Conservation (phyloP, 495 filamentous ascomycete species). For the Penicillium maclennaniae region DNA sequence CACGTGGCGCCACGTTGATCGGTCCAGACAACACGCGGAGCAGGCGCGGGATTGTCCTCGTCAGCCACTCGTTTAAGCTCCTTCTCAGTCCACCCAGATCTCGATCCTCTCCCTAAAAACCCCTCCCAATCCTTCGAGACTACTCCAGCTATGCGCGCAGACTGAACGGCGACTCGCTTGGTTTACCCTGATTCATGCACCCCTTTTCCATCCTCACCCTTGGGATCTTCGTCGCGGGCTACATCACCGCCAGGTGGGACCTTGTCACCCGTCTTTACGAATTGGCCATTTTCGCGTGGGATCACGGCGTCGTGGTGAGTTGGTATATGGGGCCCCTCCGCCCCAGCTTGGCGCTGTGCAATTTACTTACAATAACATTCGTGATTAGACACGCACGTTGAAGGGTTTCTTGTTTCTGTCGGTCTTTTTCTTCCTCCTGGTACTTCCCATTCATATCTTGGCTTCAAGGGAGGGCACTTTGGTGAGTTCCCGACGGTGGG, state of each 20-base stretch:
- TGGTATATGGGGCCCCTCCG: conserved; percentile 14
- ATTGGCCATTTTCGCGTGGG: conserved; percentile 93
- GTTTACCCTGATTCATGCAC: conserved; percentile 73
- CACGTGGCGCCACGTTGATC: conserved; percentile 17
- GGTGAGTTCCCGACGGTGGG: conserved; percentile 40
- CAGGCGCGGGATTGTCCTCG: conserved; percentile 6
- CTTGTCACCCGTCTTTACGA: conserved; percentile 94
- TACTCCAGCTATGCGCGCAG: conserved; percentile 33
- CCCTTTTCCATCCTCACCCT: conserved; percentile 89
- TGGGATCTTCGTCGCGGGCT: conserved; percentile 98
- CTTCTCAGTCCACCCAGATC: background rate
- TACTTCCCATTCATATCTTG: conserved; percentile 68
- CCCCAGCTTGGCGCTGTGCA: background rate
- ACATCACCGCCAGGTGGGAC: conserved; percentile 98
- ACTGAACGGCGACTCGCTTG: conserved; percentile 27
- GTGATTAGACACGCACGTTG: conserved; percentile 56
- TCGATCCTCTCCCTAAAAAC: background rate
- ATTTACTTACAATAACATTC: conserved; percentile 3
- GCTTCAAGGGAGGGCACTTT: conserved; percentile 63
- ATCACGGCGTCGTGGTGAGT: conserved; percentile 95
- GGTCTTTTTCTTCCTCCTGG: conserved; percentile 70
- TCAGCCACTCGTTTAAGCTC: conserved; percentile 2
- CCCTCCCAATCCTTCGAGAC: background rate
- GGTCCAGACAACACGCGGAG: conserved; percentile 20
- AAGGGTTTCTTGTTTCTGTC: conserved; percentile 74